These are phyloP conservation scores for Hypoxylon sp. DNA, from an alignment of 2,329 filamentous ascomycete genomes.

Conservation along the genomic window DNA sequence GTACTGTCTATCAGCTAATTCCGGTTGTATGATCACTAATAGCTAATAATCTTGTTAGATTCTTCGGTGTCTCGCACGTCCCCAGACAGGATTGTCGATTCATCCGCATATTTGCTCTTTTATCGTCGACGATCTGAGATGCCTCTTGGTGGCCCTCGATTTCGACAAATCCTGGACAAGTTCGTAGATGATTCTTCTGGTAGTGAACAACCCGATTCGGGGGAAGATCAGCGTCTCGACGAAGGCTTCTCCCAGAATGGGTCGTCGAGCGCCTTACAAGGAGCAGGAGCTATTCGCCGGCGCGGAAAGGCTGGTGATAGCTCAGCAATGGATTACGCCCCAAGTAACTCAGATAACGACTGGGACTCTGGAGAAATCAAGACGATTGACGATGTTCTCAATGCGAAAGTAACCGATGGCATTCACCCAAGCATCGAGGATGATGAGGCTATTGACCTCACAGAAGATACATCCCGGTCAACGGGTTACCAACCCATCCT, in stretches of 20 bases:
- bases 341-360: slow-evolving; percentile 25
- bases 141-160: slow-evolving; percentile 83
- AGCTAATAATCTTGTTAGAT: slow-evolving; percentile 73
- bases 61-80: slow-evolving; percentile 77
- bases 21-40: slow-evolving; percentile 52
- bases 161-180: slow-evolving; percentile 78
- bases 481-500: slow-evolving; percentile 50
- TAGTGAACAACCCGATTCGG: slow-evolving; percentile 67
- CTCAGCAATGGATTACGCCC: slow-evolving; percentile 45
- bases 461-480: slow-evolving; percentile 53
- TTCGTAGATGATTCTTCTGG: slow-evolving; percentile 68
- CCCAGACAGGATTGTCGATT: slow-evolving; percentile 75
- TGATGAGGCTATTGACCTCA: slow-evolving; percentile 63
- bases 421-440: slow-evolving; percentile 63
- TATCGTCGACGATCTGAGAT: slow-evolving; percentile 86
- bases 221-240: slow-evolving; percentile 91
- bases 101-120: slow-evolving; percentile 92
- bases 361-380: slow-evolving; percentile 24
- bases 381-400: slow-evolving; percentile 46
- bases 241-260: slow-evolving; percentile 86
- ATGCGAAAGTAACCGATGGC: slow-evolving; percentile 39
- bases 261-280: slow-evolving; percentile 89
- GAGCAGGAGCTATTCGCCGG: slow-evolving; percentile 82
- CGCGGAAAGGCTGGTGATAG: slow-evolving; percentile 72
- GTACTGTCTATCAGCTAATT: slow-evolving; percentile 51